Conservation (phyloP, 257 asterid genomes). For the Gentiana straminea region DNA sequence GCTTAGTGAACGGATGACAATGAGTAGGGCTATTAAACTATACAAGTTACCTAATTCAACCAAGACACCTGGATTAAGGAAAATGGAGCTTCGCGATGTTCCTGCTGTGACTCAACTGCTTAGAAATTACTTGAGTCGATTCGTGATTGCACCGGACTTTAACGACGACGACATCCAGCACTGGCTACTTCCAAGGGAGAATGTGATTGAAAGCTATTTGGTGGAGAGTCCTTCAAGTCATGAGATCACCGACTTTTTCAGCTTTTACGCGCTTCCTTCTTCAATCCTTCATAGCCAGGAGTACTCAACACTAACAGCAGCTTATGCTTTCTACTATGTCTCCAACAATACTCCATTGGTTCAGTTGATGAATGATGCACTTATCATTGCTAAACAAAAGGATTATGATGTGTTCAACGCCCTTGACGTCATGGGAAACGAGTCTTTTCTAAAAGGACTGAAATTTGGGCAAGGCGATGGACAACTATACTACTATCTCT, state of each 20-base stretch:
- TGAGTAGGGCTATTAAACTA: conserved; percentile 74
- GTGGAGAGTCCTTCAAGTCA: conserved; percentile 70
- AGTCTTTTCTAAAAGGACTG: conserved; percentile 71
- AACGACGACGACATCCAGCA: conserved; percentile 75
- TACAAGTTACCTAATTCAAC: conserved; percentile 67
- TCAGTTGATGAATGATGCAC: conserved; percentile 82
- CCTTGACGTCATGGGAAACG: conserved; percentile 82
- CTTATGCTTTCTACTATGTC: conserved; percentile 65
- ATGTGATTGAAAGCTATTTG: conserved; percentile 69
- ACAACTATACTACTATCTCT: conserved; percentile 76
- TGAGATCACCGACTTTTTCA: conserved; percentile 73
- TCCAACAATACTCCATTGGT: conserved; percentile 60
- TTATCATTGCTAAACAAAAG: conserved; percentile 67
- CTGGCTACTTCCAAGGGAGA: conserved; percentile 71
- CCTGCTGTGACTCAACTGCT: conserved; percentile 75
- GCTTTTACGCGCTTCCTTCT: conserved; percentile 80
- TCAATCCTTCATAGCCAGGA: conserved; percentile 68
- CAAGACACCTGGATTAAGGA: conserved; percentile 58
- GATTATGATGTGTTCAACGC: conserved; percentile 79
- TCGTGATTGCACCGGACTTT: conserved; percentile 65
- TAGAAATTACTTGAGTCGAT: conserved; percentile 54
- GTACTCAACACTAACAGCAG: conserved; percentile 63
- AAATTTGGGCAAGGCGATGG: conserved; percentile 90
- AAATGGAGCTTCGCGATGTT: conserved; percentile 74
- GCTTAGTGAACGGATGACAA: conserved; percentile 85